Evolutionary conservation across 345 rosid genomes (phyloP), one percentile per base, ranked within the genome.

Genomic region (Turnera subulata): DNA sequence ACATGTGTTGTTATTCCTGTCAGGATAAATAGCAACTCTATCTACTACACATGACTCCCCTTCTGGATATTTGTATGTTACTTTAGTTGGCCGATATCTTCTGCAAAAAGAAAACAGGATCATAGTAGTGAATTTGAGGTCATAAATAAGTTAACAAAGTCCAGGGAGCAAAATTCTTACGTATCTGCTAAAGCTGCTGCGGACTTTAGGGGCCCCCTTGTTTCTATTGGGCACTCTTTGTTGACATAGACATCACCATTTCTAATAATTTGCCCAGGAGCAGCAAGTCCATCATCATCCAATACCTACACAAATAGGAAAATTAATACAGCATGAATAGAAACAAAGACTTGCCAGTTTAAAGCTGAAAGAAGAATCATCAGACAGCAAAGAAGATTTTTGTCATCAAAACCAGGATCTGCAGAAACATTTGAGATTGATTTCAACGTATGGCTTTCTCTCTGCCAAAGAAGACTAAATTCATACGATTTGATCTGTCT

Each of bases 211-310:
- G 46, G 38, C 11, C 71, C 77, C 69, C 59, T 72, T 39, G 84
- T 77, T 25, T 56, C 70, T 6, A 75, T n/a, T 19, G 96, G 88
- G 48, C 77, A 51, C 70, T 84, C 78, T 72, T 86, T 89, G 62
- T 86, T 82, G 73, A 89, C 52, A 46, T 78, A 80, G 38, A 84
- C 43, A 71, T 92, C 95, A 64, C 69, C 69, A 10, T 80, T 69
- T 61, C 86, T 78, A 56, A 92, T 86, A 63, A 84, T 83, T 80
- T 92, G 92, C 40, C 96, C 98, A 22, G 98, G 98, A 55, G 95
- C 42, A 67, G 91, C 98, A 17, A 91, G 57, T 60, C 98, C 98
- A 58, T 91, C 98, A 55, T 82, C 72, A 66, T 88, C 98, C 68
- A 89, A 70, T 57, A 80, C 77, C 98, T 91, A 67, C 25, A 68